Evolutionary conservation across 1,284 basidiomycete species (phyloP).

Genomic region (Prillingera fragicola): DNA sequence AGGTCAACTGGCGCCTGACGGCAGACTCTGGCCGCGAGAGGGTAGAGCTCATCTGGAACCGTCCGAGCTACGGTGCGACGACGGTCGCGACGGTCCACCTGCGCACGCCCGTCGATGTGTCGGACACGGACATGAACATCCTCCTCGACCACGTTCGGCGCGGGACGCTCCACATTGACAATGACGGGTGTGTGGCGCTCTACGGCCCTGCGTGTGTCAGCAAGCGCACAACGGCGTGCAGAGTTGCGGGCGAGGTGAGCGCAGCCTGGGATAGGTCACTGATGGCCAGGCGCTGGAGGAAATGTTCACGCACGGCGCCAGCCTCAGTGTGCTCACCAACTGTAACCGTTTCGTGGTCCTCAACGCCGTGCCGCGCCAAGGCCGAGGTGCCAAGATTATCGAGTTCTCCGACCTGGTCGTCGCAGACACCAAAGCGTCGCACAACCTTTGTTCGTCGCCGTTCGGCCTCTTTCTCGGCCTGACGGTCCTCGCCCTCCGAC

Average conservation of each 20-base stretch:
- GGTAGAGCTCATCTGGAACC: slow-evolving; percentile 8
- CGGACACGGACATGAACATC: background rate
- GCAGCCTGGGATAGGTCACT: background rate
- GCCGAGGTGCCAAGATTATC: background rate
- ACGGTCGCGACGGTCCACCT: background rate
- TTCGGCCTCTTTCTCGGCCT: slow-evolving; percentile 9
- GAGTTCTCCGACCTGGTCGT: slow-evolving; percentile 8
- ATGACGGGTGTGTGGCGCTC: background rate
- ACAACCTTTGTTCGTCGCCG: slow-evolving; percentile 5
- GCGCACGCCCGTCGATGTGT: background rate
- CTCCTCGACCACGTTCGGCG: slow-evolving; percentile 2
- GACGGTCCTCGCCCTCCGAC: slow-evolving; percentile 2
- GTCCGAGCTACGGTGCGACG: background rate
- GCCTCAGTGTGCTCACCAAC: slow-evolving; percentile 8
- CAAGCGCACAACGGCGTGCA: background rate
- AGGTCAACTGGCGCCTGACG: slow-evolving; percentile 7
- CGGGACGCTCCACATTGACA: background rate
- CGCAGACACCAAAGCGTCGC: background rate
- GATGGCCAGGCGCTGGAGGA: background rate
- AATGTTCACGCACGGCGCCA: background rate
- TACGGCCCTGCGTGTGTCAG: background rate
- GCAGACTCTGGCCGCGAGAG: background rate
- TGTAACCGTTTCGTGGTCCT: slow-evolving; percentile 10
- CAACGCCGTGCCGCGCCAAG: too few relatives aligned
- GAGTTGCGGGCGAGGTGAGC: slow-evolving; percentile 1